These are phyloP conservation scores for Cystofilobasidium capitatum DNA, from an alignment of 768 basidiomycete genomes.

Conservation along the genomic window DNA sequence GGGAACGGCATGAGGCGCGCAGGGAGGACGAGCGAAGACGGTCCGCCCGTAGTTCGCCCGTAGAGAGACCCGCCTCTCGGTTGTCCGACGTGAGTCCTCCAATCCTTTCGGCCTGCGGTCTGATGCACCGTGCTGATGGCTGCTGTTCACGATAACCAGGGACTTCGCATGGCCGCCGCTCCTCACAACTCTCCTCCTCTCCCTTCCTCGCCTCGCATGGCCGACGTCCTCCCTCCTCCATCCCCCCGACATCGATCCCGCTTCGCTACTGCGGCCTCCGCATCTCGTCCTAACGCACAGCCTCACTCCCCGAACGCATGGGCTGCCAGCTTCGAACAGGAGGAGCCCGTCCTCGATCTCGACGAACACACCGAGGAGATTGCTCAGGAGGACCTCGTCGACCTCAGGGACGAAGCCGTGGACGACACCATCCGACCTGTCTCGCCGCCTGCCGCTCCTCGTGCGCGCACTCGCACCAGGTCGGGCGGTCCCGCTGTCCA, in stretches of 20 bases:
- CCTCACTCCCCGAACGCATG: constrained; percentile 12
- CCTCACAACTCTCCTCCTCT: constrained; percentile 16
- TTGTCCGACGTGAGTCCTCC: constrained; percentile 13
- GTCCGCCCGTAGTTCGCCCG: constrained; percentile 44
- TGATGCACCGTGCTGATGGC: not conserved
- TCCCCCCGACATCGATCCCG: constrained; percentile 1
- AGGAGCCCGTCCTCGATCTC: constrained; percentile 14
- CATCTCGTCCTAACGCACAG: not conserved
- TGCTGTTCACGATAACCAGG: not conserved
- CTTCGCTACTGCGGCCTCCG: not conserved
- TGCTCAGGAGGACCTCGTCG: not conserved
- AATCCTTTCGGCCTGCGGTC: not conserved
- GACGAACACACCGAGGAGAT: not conserved
- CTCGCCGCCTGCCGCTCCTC: not conserved
- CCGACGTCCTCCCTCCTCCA: constrained; percentile 7
- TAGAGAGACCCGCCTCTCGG: constrained; percentile 15
- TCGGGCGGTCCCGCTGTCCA: not conserved
- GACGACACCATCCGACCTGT: not conserved
- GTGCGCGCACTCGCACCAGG: not conserved
- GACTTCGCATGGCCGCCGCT: constrained; percentile 16
- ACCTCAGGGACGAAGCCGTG: not conserved
- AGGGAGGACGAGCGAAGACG: constrained; percentile 60
- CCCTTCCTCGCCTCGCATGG: constrained; percentile 17
- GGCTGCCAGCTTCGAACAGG: constrained; percentile 10
- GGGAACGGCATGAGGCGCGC: constrained; percentile 55